These are phyloP conservation scores for Eucalyptus shirleyi DNA, from an alignment of 345 rosid species.

Conservation along the genomic window DNA sequence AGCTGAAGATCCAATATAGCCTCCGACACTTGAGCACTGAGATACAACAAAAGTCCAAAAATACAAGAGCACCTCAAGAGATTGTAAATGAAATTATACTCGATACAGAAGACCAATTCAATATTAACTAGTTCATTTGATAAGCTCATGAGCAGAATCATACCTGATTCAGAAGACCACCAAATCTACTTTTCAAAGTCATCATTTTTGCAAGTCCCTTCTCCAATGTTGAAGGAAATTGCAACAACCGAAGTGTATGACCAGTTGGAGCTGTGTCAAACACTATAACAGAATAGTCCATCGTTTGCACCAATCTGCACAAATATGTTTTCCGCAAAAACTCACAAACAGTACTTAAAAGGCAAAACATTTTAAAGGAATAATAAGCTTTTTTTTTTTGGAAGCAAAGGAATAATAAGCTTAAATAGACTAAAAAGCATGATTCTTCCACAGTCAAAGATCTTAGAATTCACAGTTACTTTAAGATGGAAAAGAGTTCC, in stretches of 20 bases:
- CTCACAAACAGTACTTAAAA: not conserved
- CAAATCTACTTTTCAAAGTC: conserved; percentile 86
- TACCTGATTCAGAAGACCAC: conserved; percentile 93
- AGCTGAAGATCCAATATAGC: not conserved
- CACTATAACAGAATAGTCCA: conserved; percentile 93
- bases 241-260: conserved; percentile 89
- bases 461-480: not conserved
- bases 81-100: not conserved
- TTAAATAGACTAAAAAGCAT: not conserved
- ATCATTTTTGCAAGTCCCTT: conserved; percentile 88
- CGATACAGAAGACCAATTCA: not conserved
- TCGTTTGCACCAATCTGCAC: conserved; percentile 88
- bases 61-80: not conserved
- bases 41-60: not conserved
- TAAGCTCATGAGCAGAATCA: not conserved
- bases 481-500: not conserved
- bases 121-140: not conserved
- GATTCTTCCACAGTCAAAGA: not conserved
- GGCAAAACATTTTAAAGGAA: not conserved
- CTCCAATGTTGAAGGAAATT: conserved; percentile 91
- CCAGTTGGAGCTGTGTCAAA: conserved; percentile 99
- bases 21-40: not conserved
- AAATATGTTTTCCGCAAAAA: not conserved
- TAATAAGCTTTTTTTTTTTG: not conserved
- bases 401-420: not conserved